Evolutionary conservation across 2,329 filamentous ascomycete genomes (phyloP).

Genomic region (Trichoderma atroviride): DNA sequence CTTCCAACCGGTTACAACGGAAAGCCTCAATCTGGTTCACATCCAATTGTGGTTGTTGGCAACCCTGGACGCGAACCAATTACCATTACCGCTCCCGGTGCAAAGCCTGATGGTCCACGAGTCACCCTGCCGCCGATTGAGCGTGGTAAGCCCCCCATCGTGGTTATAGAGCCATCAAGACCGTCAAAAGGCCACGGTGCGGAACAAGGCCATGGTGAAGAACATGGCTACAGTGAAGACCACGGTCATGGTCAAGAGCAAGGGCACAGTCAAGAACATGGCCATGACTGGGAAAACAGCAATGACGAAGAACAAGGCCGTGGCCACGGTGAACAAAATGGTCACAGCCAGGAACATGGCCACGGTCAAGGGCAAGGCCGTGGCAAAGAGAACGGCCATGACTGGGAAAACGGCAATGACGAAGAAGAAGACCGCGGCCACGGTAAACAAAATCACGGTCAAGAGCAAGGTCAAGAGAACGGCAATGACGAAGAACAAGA

Average conservation of each 20-base stretch:
- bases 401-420: too few relatives aligned
- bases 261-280: too few relatives aligned
- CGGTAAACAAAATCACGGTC: too few relatives aligned
- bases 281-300: neutral
- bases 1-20: conserved; percentile 30
- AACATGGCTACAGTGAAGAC: neutral
- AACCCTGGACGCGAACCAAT: neutral
- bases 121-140: conserved; percentile 24
- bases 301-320: neutral
- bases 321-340: neutral
- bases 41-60: conserved; percentile 28
- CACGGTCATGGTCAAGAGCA: neutral
- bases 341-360: too few relatives aligned
- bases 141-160: conserved; percentile 2
- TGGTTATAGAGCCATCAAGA: neutral
- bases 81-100: conserved; percentile 25
- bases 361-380: too few relatives aligned
- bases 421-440: too few relatives aligned
- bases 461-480: too few relatives aligned
- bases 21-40: conserved; percentile 28
- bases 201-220: neutral
- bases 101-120: conserved; percentile 2
- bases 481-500: too few relatives aligned
- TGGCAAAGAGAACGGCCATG: too few relatives aligned
- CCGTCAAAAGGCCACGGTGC: neutral